Evolutionary conservation across 352 stramenopile genomes (phyloP).

Genomic region (Pythium angustatum): DNA sequence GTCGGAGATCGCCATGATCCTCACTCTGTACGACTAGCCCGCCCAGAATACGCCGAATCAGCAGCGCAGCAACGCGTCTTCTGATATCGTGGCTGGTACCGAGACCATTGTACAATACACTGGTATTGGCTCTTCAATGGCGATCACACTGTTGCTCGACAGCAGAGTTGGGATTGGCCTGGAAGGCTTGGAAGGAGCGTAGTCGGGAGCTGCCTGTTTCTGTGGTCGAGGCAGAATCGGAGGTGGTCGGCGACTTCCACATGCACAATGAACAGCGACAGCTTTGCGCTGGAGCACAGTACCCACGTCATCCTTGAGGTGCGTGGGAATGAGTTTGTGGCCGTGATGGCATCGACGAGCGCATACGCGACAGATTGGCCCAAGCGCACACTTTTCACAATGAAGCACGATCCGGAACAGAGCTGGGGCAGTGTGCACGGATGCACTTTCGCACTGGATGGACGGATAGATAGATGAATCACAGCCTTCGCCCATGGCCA

Average conservation of each 20-base stretch:
- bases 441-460: constrained; percentile 35
- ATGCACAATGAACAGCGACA: constrained; percentile 1
- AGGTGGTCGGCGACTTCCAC: constrained; percentile 17
- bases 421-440: constrained; percentile 24
- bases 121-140: too few species aligned
- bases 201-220: background rate
- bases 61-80: constrained; percentile 1
- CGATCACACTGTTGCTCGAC: too few species aligned
- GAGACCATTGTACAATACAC: constrained; percentile 16
- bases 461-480: constrained; percentile 1
- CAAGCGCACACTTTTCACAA: constrained; percentile 45
- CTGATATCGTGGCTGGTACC: background rate
- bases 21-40: background rate
- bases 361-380: constrained; percentile 57
- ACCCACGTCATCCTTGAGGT: background rate
- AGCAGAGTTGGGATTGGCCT: background rate
- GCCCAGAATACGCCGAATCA: background rate
- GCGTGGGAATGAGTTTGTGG: constrained; percentile 31
- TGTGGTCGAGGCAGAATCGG: background rate
- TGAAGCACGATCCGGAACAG: constrained; percentile 45
- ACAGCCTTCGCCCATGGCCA: constrained; percentile 22
- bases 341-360: constrained; percentile 46
- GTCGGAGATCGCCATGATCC: background rate
- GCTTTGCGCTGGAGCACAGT: too few species aligned
- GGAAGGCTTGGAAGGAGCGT: background rate